phyloP scores from a whole-genome alignment of 768 basidiomycete species.

The Serendipita sp. region DNA sequence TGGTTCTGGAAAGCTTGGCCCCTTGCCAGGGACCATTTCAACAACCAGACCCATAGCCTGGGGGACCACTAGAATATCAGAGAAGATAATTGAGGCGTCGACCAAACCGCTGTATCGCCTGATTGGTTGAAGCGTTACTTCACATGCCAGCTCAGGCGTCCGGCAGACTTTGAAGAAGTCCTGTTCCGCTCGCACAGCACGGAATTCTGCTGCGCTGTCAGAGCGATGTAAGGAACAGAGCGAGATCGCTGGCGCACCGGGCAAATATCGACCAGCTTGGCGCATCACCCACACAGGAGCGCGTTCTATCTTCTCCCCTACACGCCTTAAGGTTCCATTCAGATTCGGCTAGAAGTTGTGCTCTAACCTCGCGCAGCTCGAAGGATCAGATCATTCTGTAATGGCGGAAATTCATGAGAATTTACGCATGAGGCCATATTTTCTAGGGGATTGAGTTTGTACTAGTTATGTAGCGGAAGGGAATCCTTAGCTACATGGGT shows the following conservation, averaged over 20 bases:
- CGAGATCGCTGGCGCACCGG: constrained; percentile 37
- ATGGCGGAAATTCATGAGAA: constrained; percentile 39
- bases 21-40: constrained; percentile 71
- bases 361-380: constrained; percentile 70
- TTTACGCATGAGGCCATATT: not conserved
- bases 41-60: constrained; percentile 97
- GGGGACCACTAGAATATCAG: constrained; percentile 93
- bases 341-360: not conserved
- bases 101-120: constrained; percentile 70
- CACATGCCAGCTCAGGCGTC: constrained; percentile 73
- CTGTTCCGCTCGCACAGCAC: constrained; percentile 66
- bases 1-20: constrained; percentile 75
- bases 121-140: constrained; percentile 89
- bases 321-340: not conserved
- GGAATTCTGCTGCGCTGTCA: constrained; percentile 54
- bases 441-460: not conserved
- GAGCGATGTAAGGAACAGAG: not conserved
- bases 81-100: constrained; percentile 96
- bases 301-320: constrained; percentile 72
- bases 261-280: constrained; percentile 89
- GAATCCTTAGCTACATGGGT: too few relatives aligned
- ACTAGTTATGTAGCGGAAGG: too few relatives aligned
- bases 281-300: constrained; percentile 99
- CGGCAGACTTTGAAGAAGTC: constrained; percentile 94
- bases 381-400: constrained; percentile 77